Percentiles rank a stretch among this genome's conserved stretches.
Evolutionary conservation across 1,284 basidiomycete genomes (phyloP).

Genomic region (Puccinia horiana): DNA sequence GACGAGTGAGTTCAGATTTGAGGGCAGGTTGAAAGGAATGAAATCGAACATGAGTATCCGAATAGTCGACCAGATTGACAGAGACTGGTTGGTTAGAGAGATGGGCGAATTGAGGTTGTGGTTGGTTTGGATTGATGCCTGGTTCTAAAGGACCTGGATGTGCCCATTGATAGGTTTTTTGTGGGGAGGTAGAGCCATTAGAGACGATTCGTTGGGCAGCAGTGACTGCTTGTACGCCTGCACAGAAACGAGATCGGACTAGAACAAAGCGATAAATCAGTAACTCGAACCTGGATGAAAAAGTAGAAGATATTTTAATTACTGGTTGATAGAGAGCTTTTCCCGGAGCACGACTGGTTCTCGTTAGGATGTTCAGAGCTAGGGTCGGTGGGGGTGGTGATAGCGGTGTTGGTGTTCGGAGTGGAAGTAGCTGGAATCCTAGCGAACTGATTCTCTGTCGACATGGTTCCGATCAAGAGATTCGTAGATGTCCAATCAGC

Average conservation of each 20-base stretch:
- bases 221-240: slow-evolving; percentile 13
- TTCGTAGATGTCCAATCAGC: no score
- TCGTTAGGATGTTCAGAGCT: not conserved
- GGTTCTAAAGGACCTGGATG: slow-evolving; percentile 7
- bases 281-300: not conserved
- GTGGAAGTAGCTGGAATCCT: no score
- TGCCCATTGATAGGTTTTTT: slow-evolving; percentile 21
- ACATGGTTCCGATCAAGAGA: no score
- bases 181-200: no score
- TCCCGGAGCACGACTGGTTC: not conserved
- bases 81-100: slow-evolving; percentile 16
- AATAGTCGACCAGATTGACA: slow-evolving; percentile 34
- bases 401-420: no score
- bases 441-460: no score
- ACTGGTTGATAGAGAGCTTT: not conserved
- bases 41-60: slow-evolving; percentile 23
- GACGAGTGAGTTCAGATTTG: not conserved
- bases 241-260: slow-evolving; percentile 12
- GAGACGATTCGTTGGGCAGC: slow-evolving; percentile 19
- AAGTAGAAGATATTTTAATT: no score
- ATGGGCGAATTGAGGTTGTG: slow-evolving; percentile 35
- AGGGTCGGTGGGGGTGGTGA: no score
- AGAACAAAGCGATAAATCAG: not conserved
- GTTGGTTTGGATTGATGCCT: slow-evolving; percentile 31
- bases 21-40: not conserved